A percentile compares a stretch with the other conserved stretches of the same genome.
These are phyloP conservation scores for Gossypium lobatum DNA, from an alignment of 441 rosid species.

Conservation along the genomic window DNA sequence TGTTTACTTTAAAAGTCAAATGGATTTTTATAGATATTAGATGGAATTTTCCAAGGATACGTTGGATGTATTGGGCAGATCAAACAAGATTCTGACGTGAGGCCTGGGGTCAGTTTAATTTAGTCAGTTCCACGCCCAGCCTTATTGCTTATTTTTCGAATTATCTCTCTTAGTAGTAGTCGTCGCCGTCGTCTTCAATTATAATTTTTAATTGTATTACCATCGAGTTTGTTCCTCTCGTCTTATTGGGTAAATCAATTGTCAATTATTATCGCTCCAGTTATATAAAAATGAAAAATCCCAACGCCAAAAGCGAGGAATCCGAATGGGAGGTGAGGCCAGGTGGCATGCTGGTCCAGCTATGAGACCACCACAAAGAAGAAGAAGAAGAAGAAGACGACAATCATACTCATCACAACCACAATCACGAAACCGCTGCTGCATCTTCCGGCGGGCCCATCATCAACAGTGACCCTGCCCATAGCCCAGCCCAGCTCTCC, in stretches of 20 bases:
- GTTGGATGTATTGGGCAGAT: not conserved
- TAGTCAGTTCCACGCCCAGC: not conserved
- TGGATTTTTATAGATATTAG: too few species aligned
- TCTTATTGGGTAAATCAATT: not conserved
- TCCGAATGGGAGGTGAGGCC: slow-evolving; percentile 45
- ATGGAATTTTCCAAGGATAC: not conserved
- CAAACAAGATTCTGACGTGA: not conserved
- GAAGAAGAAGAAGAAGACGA: slow-evolving; percentile 2
- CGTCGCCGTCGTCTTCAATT: not conserved
- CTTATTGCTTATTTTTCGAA: not conserved
- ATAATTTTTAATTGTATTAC: not conserved
- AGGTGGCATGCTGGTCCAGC: slow-evolving; percentile 51
- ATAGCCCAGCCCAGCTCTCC: slow-evolving; percentile 45
- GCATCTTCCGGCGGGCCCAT: slow-evolving; percentile 20
- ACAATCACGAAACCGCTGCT: slow-evolving; percentile 15
- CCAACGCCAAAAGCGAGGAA: slow-evolving; percentile 16
- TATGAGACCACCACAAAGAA: slow-evolving; percentile 29
- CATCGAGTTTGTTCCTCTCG: not conserved
- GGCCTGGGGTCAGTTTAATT: not conserved
- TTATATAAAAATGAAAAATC: slow-evolving; percentile 11
- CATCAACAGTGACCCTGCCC: slow-evolving; percentile 26
- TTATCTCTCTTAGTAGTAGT: not conserved
- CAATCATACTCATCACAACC: slow-evolving; percentile 8
- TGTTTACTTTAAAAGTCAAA: too few species aligned
- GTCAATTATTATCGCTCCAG: not conserved